Evolutionary conservation across 148 eudicot genomes (phyloP).

Genomic region (Euryodendron excelsum): DNA sequence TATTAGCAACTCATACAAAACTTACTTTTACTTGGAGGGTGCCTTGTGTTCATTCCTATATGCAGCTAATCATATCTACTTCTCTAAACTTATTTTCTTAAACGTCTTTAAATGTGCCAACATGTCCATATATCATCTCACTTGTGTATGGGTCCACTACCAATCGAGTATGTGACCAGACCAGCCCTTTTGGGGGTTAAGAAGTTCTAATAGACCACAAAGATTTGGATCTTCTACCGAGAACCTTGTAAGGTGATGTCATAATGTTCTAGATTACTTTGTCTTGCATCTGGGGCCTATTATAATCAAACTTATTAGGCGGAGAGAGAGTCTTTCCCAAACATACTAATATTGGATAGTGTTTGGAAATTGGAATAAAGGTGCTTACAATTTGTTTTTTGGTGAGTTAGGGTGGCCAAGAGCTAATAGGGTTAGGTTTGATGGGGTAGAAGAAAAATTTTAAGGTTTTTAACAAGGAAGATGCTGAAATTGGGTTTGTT

Average conservation of each 20-base stretch:
- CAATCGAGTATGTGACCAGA: not conserved
- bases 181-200: not conserved
- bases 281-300: not conserved
- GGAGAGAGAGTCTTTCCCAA: not conserved
- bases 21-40: not conserved
- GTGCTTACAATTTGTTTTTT: not conserved
- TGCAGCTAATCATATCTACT: not conserved
- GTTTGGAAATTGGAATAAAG: not conserved
- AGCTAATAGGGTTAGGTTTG: not conserved
- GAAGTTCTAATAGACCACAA: not conserved
- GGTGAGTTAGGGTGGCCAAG: not conserved
- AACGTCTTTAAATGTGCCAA: not conserved
- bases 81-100: not conserved
- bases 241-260: slow-evolving; percentile 2
- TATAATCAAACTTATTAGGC: not conserved
- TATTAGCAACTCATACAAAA: not conserved
- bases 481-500: not conserved
- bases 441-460: not conserved
- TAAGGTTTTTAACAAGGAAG: not conserved
- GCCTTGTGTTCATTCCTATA: not conserved
- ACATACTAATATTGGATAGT: not conserved
- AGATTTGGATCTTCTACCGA: not conserved
- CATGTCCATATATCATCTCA: not conserved
- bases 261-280: not conserved
- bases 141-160: not conserved